Evolutionary conservation across 2,329 filamentous ascomycete species (phyloP), one percentile per base, ranked within the genome.

Genomic region (Paecilomyces formosus): DNA sequence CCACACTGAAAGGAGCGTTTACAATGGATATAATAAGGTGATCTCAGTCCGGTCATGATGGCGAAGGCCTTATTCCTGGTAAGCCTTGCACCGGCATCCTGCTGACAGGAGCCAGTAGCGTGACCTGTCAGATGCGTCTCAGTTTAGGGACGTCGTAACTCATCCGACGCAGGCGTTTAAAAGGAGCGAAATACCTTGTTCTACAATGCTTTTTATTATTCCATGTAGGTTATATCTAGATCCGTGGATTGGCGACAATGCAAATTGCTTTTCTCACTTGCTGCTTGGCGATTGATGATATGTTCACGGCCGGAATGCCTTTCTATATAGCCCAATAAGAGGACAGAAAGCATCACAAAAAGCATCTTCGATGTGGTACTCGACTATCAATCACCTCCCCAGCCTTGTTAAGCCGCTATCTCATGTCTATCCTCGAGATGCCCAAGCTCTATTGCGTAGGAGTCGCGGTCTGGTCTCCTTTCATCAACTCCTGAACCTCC

Each of bases 161-260:
- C 15, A 13, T 12, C 24, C 11, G 28, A 28, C 28, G 28, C 26
- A 21, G 53, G 53, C 53, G 53, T 54, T 54, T 54, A 54, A 35
- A 30, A 54, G 53, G 26, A 54, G 18, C 22, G 26, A 54, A 54
- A 45, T 45, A 45, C 39, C 39, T 6, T 45, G 7, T 45, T 39
- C 6, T 39, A n/a, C 4, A 18, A 2, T 45, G 15, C 9, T 45
- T 45, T 45, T n/a, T 45, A 31, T 45, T n/a, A 18, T 9, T 45
- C 39, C n/a, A 9, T 45, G 39, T 45, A 45, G 39, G 49, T 53
- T 45, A 59, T 59, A 53, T 53, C 52, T 53, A 56, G 45, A 39
- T 54, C 58, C 57, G 58, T 53, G 28, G 60, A 60, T 57, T 58
- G 58, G 55, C 39, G 39, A 45, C 39, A 45, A 45, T 45, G 39